phyloP scores from a whole-genome alignment of 179 eudicot species.

The Spergularia azorica region DNA sequence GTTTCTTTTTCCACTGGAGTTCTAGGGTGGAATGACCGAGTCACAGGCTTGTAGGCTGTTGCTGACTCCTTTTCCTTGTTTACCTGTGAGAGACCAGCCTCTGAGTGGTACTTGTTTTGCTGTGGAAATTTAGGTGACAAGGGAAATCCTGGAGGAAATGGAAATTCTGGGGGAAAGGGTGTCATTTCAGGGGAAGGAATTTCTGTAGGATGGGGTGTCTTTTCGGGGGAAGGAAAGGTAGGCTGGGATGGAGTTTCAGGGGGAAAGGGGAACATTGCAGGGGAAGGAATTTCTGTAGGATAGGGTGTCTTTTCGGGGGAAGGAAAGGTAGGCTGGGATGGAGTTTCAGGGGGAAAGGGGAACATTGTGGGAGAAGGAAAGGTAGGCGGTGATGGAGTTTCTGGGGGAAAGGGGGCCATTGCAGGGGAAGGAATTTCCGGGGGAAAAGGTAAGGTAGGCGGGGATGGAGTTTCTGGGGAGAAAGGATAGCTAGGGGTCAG shows the following conservation, averaged over 20 bases:
- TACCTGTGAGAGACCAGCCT: not conserved
- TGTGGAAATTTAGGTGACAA: not conserved
- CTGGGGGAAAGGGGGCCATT: not conserved
- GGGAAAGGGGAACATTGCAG: slow-evolving; percentile 8
- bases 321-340: not conserved
- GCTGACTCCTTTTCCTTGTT: not conserved
- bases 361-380: not conserved
- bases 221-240: not conserved
- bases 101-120: not conserved
- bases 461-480: not conserved
- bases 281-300: not conserved
- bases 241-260: not conserved
- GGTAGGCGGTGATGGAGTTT: not conserved
- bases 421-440: slow-evolving; percentile 9
- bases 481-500: not conserved
- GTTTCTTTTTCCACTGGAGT: not conserved
- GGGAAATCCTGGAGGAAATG: not conserved
- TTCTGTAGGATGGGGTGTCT: not conserved
- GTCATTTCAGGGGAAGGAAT: no score
- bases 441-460: slow-evolving; percentile 1
- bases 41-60: not conserved
- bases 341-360: not conserved
- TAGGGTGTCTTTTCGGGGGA: no score
- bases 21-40: not conserved
- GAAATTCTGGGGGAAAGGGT: not conserved